Evolutionary conservation across 2,329 filamentous ascomycete species (phyloP).

Genomic region (Fusarium chlamydosporum): DNA sequence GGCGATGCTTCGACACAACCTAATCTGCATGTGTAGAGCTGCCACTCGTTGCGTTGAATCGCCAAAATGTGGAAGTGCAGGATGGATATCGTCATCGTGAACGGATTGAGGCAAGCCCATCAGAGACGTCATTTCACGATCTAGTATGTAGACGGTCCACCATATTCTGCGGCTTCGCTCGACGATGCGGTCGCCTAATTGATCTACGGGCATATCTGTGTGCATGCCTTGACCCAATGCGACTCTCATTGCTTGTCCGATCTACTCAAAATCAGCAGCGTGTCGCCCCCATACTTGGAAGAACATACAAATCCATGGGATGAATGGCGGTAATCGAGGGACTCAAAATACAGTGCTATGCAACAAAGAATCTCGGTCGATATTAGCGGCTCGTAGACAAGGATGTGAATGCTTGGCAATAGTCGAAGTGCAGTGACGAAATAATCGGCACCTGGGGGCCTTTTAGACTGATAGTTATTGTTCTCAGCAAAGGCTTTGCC

Average conservation of each 20-base stretch:
- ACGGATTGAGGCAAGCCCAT: slow-evolving; percentile 67
- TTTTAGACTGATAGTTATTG: slow-evolving; percentile 51
- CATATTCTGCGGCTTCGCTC: slow-evolving; percentile 65
- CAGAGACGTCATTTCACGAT: slow-evolving; percentile 67
- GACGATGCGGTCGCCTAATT: slow-evolving; percentile 58
- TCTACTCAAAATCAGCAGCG: slow-evolving; percentile 50
- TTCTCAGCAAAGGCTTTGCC: slow-evolving; percentile 67
- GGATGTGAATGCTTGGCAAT: slow-evolving; percentile 59
- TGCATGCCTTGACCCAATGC: slow-evolving; percentile 66
- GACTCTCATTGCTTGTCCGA: slow-evolving; percentile 66
- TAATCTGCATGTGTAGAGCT: slow-evolving; percentile 54
- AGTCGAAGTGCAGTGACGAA: slow-evolving; percentile 62
- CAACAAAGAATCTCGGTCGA: slow-evolving; percentile 66
- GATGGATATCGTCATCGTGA: slow-evolving; percentile 65
- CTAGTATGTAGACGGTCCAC: slow-evolving; percentile 69
- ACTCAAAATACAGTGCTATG: slow-evolving; percentile 67
- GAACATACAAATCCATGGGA: slow-evolving; percentile 61
- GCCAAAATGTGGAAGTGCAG: slow-evolving; percentile 54
- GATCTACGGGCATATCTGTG: slow-evolving; percentile 62
- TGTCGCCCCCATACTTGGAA: accelerated
- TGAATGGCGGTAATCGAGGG: slow-evolving; percentile 62
- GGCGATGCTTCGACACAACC: slow-evolving; percentile 51
- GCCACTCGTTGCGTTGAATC: slow-evolving; percentile 49
- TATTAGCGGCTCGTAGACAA: slow-evolving; percentile 60
- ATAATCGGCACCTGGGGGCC: slow-evolving; percentile 63